Evolutionary conservation across 768 basidiomycete genomes (phyloP).

Genomic region (Gloeophyllum trabeum): DNA sequence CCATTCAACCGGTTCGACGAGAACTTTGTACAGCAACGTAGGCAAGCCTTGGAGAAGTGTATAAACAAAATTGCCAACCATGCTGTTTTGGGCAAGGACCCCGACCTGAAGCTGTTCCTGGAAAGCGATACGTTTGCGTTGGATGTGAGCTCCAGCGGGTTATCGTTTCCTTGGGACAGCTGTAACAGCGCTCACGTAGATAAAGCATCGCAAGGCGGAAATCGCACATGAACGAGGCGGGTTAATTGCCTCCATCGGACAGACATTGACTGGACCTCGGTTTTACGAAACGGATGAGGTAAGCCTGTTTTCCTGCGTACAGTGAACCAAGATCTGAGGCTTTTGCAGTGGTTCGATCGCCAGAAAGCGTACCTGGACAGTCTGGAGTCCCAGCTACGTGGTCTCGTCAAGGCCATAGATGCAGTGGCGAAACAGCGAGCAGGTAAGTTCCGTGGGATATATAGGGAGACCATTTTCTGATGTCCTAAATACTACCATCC

Average conservation of each 20-base stretch:
- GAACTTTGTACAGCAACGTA: constrained; percentile 80
- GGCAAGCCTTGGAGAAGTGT: constrained; percentile 78
- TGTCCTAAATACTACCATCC: too few species aligned
- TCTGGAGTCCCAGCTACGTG: constrained; percentile 81
- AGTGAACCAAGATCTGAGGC: neutral
- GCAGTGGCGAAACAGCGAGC: constrained; percentile 71
- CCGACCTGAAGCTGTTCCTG: constrained; percentile 82
- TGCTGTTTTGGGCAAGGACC: constrained; percentile 79
- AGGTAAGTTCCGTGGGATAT: too few species aligned
- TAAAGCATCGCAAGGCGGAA: constrained; percentile 79
- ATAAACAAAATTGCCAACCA: constrained; percentile 91
- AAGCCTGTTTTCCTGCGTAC: constrained; percentile 5
- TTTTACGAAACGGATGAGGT: constrained; percentile 89
- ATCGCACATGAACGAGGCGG: constrained; percentile 71
- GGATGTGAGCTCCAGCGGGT: constrained; percentile 48
- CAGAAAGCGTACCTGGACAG: constrained; percentile 80
- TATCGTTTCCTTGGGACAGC: neutral
- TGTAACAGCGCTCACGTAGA: constrained; percentile 30
- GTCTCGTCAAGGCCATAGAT: constrained; percentile 81
- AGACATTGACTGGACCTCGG: constrained; percentile 65
- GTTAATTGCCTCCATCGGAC: constrained; percentile 73
- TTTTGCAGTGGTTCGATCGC: constrained; percentile 83
- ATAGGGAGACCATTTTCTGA: too few species aligned
- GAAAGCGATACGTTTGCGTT: constrained; percentile 87
- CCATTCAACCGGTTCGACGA: constrained; percentile 89